Conservation (phyloP, 1,284 basidiomycete species). For the Caloboletus inedulis region DNA sequence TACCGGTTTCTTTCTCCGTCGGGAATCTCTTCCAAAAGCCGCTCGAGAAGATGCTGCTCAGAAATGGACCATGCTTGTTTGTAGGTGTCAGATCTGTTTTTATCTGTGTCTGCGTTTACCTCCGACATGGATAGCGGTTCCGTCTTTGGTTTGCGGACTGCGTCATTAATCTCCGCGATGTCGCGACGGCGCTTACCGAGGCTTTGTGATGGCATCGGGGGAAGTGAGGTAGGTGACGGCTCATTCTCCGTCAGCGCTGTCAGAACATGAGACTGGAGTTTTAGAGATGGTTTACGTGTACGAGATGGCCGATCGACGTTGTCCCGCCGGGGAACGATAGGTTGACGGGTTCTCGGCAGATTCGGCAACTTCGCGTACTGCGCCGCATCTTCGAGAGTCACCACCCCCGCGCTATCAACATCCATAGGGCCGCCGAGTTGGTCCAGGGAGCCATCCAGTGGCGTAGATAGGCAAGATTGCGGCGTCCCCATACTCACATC, state of each 20-base stretch:
- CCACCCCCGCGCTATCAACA: slow-evolving; percentile 7
- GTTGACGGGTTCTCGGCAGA: slow-evolving; percentile 2
- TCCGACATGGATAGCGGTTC: slow-evolving; percentile 17
- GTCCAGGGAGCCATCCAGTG: slow-evolving; percentile 13
- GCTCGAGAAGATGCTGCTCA: slow-evolving; percentile 73
- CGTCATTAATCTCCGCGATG: slow-evolving; percentile 10
- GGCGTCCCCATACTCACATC: slow-evolving; percentile 40
- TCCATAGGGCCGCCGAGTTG: slow-evolving; percentile 11
- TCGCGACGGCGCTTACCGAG: slow-evolving; percentile 33
- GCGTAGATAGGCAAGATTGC: slow-evolving; percentile 13
- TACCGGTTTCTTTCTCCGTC: slow-evolving; percentile 73
- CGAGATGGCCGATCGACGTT: slow-evolving; percentile 17
- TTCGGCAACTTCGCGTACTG: slow-evolving; percentile 3
- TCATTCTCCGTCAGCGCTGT: slow-evolving; percentile 14
- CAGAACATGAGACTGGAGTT: slow-evolving; percentile 28
- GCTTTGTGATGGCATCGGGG: slow-evolving; percentile 13
- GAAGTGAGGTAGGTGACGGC: slow-evolving; percentile 5
- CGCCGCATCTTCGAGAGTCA: slow-evolving; percentile 1
- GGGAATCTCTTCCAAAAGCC: slow-evolving; percentile 68
- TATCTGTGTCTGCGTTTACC: slow-evolving; percentile 33
- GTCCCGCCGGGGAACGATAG: slow-evolving; percentile 4
- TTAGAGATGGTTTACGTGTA: slow-evolving; percentile 34
- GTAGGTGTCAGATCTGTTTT: slow-evolving; percentile 63
- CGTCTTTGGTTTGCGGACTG: slow-evolving; percentile 16
- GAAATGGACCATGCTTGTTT: slow-evolving; percentile 72